These are phyloP conservation scores for Sporothrix pallida DNA, from an alignment of 2,329 filamentous ascomycete species.

Conservation along the genomic window DNA sequence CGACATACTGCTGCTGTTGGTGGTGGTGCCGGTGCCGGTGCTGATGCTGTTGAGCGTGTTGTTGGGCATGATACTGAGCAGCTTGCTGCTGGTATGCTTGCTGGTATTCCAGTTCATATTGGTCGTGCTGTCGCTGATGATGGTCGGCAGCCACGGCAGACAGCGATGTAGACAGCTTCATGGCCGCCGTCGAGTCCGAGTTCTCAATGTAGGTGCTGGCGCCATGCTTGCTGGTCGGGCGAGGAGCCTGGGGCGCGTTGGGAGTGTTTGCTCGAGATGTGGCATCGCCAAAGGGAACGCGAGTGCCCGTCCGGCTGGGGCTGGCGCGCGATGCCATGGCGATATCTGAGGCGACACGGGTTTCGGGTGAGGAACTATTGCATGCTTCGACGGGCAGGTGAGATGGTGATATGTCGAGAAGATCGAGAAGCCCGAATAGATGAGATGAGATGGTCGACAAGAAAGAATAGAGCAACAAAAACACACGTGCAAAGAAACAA, in stretches of 20 bases:
- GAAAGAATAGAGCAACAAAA: neutral
- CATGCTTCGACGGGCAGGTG: slow-evolving; percentile 30
- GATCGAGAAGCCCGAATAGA: neutral
- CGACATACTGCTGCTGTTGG: slow-evolving; percentile 2
- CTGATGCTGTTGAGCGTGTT: slow-evolving; percentile 18
- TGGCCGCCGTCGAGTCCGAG: slow-evolving; percentile 19
- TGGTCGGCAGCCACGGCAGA: slow-evolving; percentile 14
- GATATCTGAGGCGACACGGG: neutral
- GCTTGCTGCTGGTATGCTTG: slow-evolving; percentile 24
- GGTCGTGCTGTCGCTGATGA: slow-evolving; percentile 25
- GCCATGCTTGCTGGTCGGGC: slow-evolving; percentile 31
- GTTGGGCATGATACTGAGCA: slow-evolving; percentile 1
- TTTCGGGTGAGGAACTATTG: neutral
- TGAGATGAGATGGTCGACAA: neutral
- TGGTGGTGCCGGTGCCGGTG: slow-evolving; percentile 22
- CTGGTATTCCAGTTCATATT: slow-evolving; percentile 29
- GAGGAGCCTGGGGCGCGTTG: slow-evolving; percentile 35
- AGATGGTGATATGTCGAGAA: neutral
- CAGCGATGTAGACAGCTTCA: slow-evolving; percentile 19
- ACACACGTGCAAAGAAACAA: slow-evolving; percentile 8
- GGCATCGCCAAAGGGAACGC: slow-evolving; percentile 44
- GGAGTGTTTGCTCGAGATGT: slow-evolving; percentile 42
- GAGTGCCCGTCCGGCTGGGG: slow-evolving; percentile 35
- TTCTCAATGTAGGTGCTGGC: slow-evolving; percentile 27
- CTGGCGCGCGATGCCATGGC: slow-evolving; percentile 41